Evolutionary conservation across 2,329 filamentous ascomycete genomes (phyloP).

Genomic region (Xylariaceae sp.): DNA sequence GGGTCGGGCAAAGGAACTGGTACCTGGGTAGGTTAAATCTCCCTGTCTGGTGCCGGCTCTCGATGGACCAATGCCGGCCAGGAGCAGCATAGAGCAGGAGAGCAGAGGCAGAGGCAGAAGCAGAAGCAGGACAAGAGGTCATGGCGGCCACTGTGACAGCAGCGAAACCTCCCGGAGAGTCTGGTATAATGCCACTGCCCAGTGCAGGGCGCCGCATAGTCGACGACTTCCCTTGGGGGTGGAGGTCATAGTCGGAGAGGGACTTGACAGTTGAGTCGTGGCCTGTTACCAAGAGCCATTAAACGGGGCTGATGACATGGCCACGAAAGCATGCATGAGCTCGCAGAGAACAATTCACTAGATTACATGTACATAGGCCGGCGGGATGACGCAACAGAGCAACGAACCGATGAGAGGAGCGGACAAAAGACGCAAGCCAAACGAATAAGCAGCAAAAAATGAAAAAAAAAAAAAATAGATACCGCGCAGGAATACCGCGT

Average conservation of each 20-base stretch:
- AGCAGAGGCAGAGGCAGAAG: no score
- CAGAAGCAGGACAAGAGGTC: no score
- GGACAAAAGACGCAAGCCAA: slow-evolving; percentile 22
- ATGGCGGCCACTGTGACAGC: no score
- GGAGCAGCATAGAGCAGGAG: no score
- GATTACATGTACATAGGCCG: slow-evolving; percentile 24
- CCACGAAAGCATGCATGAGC: slow-evolving; percentile 44
- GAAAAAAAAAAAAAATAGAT: no score
- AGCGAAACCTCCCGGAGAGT: no score
- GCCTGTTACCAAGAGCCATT: slow-evolving; percentile 33
- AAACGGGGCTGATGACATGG: slow-evolving; percentile 34
- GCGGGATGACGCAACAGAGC: slow-evolving; percentile 28
- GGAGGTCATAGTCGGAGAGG: slow-evolving; percentile 18
- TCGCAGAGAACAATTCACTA: slow-evolving; percentile 33
- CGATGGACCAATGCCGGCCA: no score
- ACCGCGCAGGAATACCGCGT: neutral
- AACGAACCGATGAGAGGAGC: slow-evolving; percentile 24
- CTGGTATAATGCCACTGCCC: no score
- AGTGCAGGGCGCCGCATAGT: no score
- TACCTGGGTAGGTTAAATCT: no score
- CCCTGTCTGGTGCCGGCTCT: no score
- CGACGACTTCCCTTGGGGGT: neutral
- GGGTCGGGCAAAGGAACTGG: slow-evolving; percentile 11
- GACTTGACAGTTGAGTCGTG: slow-evolving; percentile 26
- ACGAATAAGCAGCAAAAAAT: slow-evolving; percentile 19